Evolutionary conservation across 495 filamentous ascomycete genomes (phyloP), one percentile per base, ranked within the genome.

Genomic region (Oidiodendron maius): DNA sequence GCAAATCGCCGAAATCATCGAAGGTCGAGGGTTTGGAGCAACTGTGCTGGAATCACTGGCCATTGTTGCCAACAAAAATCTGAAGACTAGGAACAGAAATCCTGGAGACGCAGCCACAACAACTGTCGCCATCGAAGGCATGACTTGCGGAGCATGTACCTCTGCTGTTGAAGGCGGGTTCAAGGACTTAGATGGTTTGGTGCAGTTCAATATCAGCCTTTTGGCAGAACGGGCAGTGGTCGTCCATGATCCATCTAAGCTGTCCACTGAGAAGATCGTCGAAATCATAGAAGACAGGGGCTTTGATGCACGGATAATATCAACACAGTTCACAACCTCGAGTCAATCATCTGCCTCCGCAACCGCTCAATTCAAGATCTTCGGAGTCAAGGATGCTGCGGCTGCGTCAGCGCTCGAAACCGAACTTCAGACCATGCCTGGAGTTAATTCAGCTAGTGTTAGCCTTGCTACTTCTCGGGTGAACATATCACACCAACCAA

Each of bases 131-230:
- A 82, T 97, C n/a, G 86, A 90, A 55, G 93, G 93, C 21, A 98
- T 98, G 93, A 97, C 93, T 5, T 96, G 91, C 60, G 91, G 91
- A 36, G 89, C 91, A 26, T 98, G 91, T 60, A 95, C 91, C 6
- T 87, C 89, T 41, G 88, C 91, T 0, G 79, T 98, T 16, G 89
- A 96, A 64, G 78, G 83, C 40, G 86, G 82, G 9, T 86, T 95
- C 67, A 81, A 78, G 51, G 76, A 74, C 43, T 62, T 91, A 11
- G 77, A 82, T 11, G 94, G 91, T 5, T 55, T 97, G 12, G 56
- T 85, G 28, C 86, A 88, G 53, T 95, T 97, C 71, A 94, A 95
- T 55, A 90, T 98, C 66, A 95, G 89, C 63, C 70, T 98, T 44
- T 74, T 97, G 10, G 94, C 93, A 4, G 91, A 97, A 61, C 80